phyloP scores from a whole-genome alignment of 192 early-diverging fungal genomes.

The Mortierella antarctica region DNA sequence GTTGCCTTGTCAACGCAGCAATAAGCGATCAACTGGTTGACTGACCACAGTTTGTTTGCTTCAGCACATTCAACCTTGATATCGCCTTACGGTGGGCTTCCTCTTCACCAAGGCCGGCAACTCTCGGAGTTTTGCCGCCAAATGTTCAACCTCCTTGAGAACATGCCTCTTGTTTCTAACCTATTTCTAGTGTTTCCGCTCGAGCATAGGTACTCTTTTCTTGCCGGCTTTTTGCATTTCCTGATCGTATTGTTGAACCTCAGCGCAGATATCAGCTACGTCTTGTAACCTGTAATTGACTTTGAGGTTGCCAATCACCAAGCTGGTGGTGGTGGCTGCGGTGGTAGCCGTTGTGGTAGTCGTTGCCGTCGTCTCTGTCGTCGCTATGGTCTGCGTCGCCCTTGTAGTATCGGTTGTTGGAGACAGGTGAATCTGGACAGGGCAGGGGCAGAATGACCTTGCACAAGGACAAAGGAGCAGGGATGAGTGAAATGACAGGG shows the following conservation, averaged over 20 bases:
- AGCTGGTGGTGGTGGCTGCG: background rate
- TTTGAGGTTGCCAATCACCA: background rate
- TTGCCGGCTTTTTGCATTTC: background rate
- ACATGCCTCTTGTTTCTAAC: background rate
- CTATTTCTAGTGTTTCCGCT: background rate
- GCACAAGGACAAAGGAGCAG: no score
- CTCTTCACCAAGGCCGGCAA: background rate
- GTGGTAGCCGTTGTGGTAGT: background rate
- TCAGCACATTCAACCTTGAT: background rate
- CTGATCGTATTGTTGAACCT: background rate
- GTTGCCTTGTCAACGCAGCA: background rate
- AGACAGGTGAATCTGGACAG: no score
- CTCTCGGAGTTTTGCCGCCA: background rate
- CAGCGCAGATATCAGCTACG: conserved; percentile 1
- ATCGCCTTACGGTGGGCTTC: background rate
- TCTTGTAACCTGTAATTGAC: background rate
- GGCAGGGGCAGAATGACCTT: no score
- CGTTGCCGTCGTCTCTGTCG: background rate
- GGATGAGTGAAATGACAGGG: no score
- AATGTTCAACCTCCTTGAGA: background rate
- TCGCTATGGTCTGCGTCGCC: background rate
- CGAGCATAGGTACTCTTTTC: background rate
- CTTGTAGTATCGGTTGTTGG: background rate
- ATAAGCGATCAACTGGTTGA: background rate
- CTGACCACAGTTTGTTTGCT: background rate